Base-by-base conservation (phyloP, 192 early-diverging fungal genomes). In the Pilobolus umbonatus region DNA sequence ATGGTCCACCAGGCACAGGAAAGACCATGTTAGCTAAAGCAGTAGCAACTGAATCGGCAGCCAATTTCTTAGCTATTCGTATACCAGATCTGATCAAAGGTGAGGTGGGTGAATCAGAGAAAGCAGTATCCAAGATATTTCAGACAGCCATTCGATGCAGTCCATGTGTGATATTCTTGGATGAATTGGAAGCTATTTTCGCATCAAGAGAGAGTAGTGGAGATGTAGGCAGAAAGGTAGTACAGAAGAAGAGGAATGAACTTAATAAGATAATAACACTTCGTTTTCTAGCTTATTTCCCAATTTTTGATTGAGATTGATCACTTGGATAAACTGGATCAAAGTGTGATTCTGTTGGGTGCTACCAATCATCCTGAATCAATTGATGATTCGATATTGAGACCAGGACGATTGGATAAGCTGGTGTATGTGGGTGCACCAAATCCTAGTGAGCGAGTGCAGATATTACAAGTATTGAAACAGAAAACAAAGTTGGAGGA, bases 41-140 rank as follows among this genome's bases (percentile, higher is more conserved):
- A 1, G 82, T 91, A 2, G 90, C 94, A 0, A 81, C 76, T 0
- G 91, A 94, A 32, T 87, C 88, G 2, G 75, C 79, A 1, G 88
- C 87, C 8, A 84, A 88, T 55, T 97, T 97, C 70, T 67, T 97
- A 24, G 61, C 90, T 2, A 70, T 97, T 4, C 77, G 83, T 3
- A 85, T 94, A 25, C 77, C 93, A 8, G 84, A 88, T 21, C 63
- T 97, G n/a, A 80, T 97, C 60, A 88, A 94, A 62, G 88, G 89
- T 22, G 89, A 94, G 62, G 83, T 98, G 2, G 94, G 94, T 9
- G 94, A 94, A 68, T 95, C 93, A 0, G 95, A 96, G 71, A 98
- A 98, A 71, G 88, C 92, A 5, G 83, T 96, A 14, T 77, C 83
- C 0, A 68, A 72, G 0, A 64, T 88, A 6, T 98, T 98, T 66